phyloP scores from a whole-genome alignment of 1,284 basidiomycete species.

The Rhodotorula sp. region DNA sequence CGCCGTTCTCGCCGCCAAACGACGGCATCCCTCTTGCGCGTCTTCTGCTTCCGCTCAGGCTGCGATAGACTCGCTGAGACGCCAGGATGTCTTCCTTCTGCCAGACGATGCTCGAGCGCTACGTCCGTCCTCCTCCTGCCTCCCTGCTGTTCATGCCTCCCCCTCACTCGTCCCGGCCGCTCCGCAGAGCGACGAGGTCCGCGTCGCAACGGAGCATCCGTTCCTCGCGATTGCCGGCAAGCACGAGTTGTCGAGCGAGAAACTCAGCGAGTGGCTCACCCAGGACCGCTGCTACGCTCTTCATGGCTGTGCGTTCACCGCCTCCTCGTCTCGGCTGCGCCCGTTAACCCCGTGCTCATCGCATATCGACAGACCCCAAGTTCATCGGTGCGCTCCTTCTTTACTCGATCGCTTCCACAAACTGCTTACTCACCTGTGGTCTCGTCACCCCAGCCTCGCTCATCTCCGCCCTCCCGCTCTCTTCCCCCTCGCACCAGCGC shows the following conservation, averaged over 20 bases:
- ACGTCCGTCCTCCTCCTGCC: conserved; percentile 3
- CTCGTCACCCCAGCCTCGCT: neutral
- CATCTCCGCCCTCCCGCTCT: conserved; percentile 26
- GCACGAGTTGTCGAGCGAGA: conserved; percentile 10
- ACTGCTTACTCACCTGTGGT: accelerated
- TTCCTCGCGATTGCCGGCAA: conserved; percentile 23
- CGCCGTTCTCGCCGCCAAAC: neutral
- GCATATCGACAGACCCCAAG: conserved; percentile 17
- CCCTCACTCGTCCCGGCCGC: neutral
- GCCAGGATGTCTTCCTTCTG: neutral
- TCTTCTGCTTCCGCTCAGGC: neutral
- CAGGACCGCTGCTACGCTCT: conserved; percentile 33
- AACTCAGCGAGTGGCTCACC: conserved; percentile 22
- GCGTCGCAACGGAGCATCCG: conserved; percentile 17
- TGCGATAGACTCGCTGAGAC: neutral
- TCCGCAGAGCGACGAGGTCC: conserved; percentile 14
- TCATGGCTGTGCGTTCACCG: conserved; percentile 9
- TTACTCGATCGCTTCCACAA: accelerated
- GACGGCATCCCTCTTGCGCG: neutral
- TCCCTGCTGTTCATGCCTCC: no score
- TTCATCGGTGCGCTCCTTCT: conserved; percentile 16
- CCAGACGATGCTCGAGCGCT: conserved; percentile 12
- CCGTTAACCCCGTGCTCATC: neutral
- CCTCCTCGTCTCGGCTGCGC: no score
- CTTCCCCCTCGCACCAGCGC: conserved; percentile 8